A percentile compares a stretch with the other conserved stretches of the same genome.
phyloP scores from a whole-genome alignment of 192 early-diverging fungal species.

The Gaertneriomyces sp. region DNA sequence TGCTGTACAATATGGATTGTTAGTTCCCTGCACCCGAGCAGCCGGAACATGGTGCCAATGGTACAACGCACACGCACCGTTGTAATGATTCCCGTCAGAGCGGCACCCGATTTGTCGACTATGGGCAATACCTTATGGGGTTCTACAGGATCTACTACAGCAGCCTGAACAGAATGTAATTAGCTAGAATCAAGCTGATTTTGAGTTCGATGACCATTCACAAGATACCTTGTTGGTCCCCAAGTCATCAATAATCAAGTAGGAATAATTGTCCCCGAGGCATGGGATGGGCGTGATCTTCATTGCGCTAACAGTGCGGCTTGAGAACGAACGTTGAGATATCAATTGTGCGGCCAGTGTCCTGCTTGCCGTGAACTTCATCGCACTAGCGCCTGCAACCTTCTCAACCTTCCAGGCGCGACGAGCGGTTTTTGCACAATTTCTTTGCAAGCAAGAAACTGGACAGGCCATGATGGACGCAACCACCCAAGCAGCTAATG shows the following conservation, averaged over 20 bases:
- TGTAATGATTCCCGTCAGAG: slow-evolving; percentile 9
- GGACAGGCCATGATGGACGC: too few relatives aligned
- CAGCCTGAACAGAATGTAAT: slow-evolving; percentile 12
- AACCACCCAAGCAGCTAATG: too few relatives aligned
- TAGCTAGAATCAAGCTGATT: not conserved
- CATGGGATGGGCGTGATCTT: slow-evolving; percentile 60
- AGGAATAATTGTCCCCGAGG: slow-evolving; percentile 85
- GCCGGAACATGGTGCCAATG: not conserved
- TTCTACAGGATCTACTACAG: slow-evolving; percentile 84
- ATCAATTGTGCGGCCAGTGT: too few relatives aligned
- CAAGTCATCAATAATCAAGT: slow-evolving; percentile 69
- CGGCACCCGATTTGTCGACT: slow-evolving; percentile 6
- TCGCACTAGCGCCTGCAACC: too few relatives aligned
- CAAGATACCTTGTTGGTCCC: not conserved
- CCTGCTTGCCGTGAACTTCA: too few relatives aligned
- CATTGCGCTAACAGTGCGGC: slow-evolving; percentile 30
- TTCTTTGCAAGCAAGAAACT: too few relatives aligned
- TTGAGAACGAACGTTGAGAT: too few relatives aligned
- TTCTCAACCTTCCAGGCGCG: too few relatives aligned
- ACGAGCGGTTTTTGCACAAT: too few relatives aligned
- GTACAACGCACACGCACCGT: slow-evolving; percentile 23
- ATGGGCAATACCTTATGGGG: slow-evolving; percentile 53
- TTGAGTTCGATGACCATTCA: not conserved
- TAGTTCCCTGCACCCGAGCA: not conserved
- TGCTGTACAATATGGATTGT: slow-evolving; percentile 64